Evolutionary conservation across 805 yeast genomes (phyloP), one percentile per base, ranked within the genome.

Genomic region (Hanseniaspora singularis): DNA sequence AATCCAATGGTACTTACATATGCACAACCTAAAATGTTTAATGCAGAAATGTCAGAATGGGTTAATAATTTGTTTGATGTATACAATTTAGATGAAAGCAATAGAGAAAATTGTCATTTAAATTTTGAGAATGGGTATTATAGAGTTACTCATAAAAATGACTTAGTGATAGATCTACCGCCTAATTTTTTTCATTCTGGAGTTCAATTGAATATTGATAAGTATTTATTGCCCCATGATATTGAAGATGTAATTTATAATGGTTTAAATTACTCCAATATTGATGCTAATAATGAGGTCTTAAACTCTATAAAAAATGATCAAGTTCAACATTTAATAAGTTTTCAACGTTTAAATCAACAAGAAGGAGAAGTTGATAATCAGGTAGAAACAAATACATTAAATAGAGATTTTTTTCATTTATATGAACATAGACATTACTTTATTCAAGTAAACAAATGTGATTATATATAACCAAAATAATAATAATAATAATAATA

Each of bases 11-110:
- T 79, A 1, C 60, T 80, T 16, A 68, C 81, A 1, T 77, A 64
- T 61, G 92, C 79, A 1, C 71, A 76, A 12, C 85, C 89, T 0
- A 74, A 74, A 52, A 64, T 81, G 30, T 86, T 85, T 4, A 77
- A 80, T 57, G 52, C 53, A 2, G 58, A 60, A 2, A 67, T 78
- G 58, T 67, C 71, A 24, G 55, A 61, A 26, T 78, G 74, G 68
- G 69, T 77, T 34, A 78, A 82, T 58, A 45, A 53, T 0, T 38
- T 71, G 5, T 79, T 77, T 52, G 56, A 66, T 12, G 68, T 75
- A 0, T 54, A 54, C 1, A 52, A 53, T 0, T 64, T 66, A 2
- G 62, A 61, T 33, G 46, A 52, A 4, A 34, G 48, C 2, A 55
- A 59, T 12, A 46, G 56, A 8, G 36, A 52, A 10, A 52, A 55